phyloP scores from a whole-genome alignment of 139 green algal species.

The Volvox reticuliferus region DNA sequence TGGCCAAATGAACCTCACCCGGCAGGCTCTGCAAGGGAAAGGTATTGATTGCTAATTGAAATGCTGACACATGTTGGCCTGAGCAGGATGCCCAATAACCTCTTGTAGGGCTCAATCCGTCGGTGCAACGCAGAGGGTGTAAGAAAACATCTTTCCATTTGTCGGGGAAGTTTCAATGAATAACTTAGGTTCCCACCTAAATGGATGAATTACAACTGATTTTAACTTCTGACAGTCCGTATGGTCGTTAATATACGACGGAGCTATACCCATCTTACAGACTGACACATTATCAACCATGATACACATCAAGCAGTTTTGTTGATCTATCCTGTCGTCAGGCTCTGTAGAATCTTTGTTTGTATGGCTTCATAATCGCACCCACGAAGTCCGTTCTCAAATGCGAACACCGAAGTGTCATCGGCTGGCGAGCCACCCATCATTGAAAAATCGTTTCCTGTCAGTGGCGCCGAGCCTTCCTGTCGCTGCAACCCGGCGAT shows the following conservation, averaged over 20 bases:
- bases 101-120: constrained; percentile 15
- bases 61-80: constrained; percentile 43
- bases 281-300: too few relatives aligned
- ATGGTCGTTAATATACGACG: neutral
- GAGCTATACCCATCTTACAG: neutral
- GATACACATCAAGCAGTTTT: too few relatives aligned
- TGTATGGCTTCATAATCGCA: too few relatives aligned
- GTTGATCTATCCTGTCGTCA: too few relatives aligned
- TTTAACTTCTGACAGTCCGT: neutral
- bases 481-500: neutral
- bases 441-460: neutral
- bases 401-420: neutral
- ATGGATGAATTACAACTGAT: neutral
- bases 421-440: neutral
- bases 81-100: constrained; percentile 38
- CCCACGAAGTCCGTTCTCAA: neutral
- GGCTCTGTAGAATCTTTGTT: too few relatives aligned
- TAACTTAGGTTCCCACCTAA: too few relatives aligned
- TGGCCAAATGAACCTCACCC: neutral
- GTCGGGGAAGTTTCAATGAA: neutral
- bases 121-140: neutral
- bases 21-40: constrained; percentile 22
- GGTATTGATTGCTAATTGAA: constrained; percentile 40
- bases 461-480: neutral
- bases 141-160: neutral